Evolutionary conservation across 371 early-diverging fungal genomes (phyloP).

Genomic region (Actinomucor elegans): DNA sequence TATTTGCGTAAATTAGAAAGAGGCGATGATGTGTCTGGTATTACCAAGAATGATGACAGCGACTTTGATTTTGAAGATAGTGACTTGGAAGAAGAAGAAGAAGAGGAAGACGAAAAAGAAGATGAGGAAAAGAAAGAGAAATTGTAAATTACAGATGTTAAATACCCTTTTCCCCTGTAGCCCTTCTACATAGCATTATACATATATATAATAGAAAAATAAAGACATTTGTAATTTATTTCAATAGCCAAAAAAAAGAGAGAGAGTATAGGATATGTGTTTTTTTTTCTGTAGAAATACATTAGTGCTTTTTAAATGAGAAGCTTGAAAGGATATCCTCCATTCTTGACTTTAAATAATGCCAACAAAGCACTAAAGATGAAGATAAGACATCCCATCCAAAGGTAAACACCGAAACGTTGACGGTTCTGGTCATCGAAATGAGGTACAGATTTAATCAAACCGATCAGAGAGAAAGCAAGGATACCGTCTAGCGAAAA

Average conservation of each 20-base stretch:
- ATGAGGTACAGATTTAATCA: constrained; percentile 43
- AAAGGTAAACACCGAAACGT: constrained; percentile 55
- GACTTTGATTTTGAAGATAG: constrained; percentile 48
- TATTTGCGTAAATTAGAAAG: constrained; percentile 79
- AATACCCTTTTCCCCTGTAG: constrained; percentile 13
- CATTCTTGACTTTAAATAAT: constrained; percentile 73
- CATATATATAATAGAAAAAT: not conserved
- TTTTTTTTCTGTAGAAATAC: not conserved
- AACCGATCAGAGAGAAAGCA: constrained; percentile 48
- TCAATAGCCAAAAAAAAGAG: not conserved
- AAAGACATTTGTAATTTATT: not conserved
- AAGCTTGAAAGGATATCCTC: constrained; percentile 75
- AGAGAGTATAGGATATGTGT: too few relatives aligned
- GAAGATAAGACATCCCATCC: constrained; percentile 53
- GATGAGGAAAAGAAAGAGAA: constrained; percentile 15
- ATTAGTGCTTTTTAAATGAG: constrained; percentile 38
- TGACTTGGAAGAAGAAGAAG: constrained; percentile 40
- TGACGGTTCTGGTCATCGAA: constrained; percentile 47
- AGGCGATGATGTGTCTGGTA: constrained; percentile 54
- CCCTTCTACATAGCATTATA: not conserved
- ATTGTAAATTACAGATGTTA: constrained; percentile 4
- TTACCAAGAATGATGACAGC: constrained; percentile 38
- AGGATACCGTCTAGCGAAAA: constrained; percentile 52
- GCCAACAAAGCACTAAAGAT: constrained; percentile 65
- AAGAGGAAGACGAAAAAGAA: constrained; percentile 31